phyloP scores from a whole-genome alignment of 2,329 filamentous ascomycete genomes.

The Monosporascus sp. region DNA sequence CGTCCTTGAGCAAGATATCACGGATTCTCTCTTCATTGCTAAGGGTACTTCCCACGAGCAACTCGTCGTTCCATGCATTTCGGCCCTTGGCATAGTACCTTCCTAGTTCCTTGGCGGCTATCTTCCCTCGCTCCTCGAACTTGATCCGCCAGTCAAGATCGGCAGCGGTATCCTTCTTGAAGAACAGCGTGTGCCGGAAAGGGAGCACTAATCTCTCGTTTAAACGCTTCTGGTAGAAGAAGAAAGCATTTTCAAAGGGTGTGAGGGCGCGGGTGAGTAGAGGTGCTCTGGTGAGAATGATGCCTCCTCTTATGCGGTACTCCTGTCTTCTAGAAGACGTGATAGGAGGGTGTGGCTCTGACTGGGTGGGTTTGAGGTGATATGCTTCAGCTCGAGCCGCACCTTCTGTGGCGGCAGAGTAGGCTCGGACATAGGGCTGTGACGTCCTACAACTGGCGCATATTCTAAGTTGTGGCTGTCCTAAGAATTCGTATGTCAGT shows the following conservation, averaged over 20 bases:
- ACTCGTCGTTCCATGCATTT: constrained; percentile 86
- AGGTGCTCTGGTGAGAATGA: constrained; percentile 84
- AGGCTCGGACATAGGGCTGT: constrained; percentile 23
- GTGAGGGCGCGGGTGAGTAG: constrained; percentile 78
- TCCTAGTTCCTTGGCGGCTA: constrained; percentile 79
- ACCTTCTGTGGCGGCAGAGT: constrained; percentile 27
- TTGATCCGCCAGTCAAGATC: constrained; percentile 90
- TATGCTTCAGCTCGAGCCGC: constrained; percentile 33
- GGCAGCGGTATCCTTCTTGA: constrained; percentile 80
- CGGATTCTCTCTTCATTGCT: constrained; percentile 60
- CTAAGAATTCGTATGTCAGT: constrained; percentile 23
- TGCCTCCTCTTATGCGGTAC: constrained; percentile 55
- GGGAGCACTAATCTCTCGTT: constrained; percentile 87
- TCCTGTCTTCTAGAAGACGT: constrained; percentile 20
- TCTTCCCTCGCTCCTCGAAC: constrained; percentile 64
- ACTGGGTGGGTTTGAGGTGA: constrained; percentile 29
- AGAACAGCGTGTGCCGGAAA: constrained; percentile 90
- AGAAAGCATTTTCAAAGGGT: constrained; percentile 87
- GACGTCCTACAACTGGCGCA: constrained; percentile 29
- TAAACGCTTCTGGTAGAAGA: constrained; percentile 93
- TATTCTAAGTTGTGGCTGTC: constrained; percentile 28
- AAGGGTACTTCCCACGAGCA: constrained; percentile 67
- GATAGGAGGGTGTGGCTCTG: constrained; percentile 24
- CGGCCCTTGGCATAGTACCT: constrained; percentile 67
- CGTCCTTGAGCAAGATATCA: constrained; percentile 68